These are phyloP conservation scores for Tuber microsphaerosporum DNA, from an alignment of 495 filamentous ascomycete genomes.

Conservation along the genomic window DNA sequence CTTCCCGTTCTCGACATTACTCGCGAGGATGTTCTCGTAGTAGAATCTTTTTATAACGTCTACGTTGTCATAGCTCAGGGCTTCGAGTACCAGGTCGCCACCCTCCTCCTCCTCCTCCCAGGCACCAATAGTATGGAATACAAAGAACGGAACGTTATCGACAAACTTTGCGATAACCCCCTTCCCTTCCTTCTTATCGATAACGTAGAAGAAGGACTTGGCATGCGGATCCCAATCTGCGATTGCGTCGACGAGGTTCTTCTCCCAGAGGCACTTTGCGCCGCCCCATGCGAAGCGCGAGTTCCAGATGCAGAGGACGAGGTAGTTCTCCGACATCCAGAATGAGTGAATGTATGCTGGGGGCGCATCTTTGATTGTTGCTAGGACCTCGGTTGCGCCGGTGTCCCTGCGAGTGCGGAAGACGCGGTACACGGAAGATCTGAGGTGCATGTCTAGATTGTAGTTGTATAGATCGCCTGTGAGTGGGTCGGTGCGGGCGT, in stretches of 20 bases:
- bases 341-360: slow-evolving; percentile 67
- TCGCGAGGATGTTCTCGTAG: slow-evolving; percentile 12
- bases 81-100: slow-evolving; percentile 19
- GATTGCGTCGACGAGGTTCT: slow-evolving; percentile 54
- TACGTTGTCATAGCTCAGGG: slow-evolving; percentile 46
- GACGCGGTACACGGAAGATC: slow-evolving; percentile 52
- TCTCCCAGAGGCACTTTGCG: slow-evolving; percentile 48
- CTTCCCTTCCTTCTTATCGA: slow-evolving; percentile 47
- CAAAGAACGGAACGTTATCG: slow-evolving; percentile 51
- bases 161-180: slow-evolving; percentile 40
- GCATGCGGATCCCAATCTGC: slow-evolving; percentile 46
- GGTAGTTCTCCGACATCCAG: slow-evolving; percentile 56
- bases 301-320: slow-evolving; percentile 60
- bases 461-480: slow-evolving; percentile 69
- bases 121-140: slow-evolving; percentile 65
- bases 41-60: slow-evolving; percentile 50
- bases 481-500: slow-evolving; percentile 57
- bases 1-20: slow-evolving; percentile 30
- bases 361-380: slow-evolving; percentile 50
- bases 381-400: slow-evolving; percentile 59
- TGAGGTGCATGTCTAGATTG: slow-evolving; percentile 51
- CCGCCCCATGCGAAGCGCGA: slow-evolving; percentile 48
- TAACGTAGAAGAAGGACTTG: slow-evolving; percentile 58
- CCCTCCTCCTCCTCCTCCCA: slow-evolving; percentile 51
- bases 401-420: slow-evolving; percentile 55